A percentile compares a stretch with the other conserved stretches of the same genome.
phyloP scores from a whole-genome alignment of 2,329 filamentous ascomycete species.

The Pleurostoma richardsiae region DNA sequence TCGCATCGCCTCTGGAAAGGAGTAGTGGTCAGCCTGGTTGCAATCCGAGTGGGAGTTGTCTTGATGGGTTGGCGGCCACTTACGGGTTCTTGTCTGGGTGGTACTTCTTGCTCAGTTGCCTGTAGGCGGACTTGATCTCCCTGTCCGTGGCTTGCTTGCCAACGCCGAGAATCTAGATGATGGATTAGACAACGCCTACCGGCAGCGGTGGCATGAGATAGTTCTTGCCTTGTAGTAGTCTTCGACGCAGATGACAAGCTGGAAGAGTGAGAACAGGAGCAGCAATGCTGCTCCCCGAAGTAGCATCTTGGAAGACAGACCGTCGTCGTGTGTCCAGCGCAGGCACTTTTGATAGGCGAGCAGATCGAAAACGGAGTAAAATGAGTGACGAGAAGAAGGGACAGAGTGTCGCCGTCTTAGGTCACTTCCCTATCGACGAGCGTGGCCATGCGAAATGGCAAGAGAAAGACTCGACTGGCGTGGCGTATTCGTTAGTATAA shows the following conservation, averaged over 20 bases:
- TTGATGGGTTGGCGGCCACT: slow-evolving; percentile 22
- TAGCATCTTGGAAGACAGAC: slow-evolving; percentile 40
- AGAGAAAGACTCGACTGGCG: too few relatives aligned
- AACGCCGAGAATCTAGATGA: slow-evolving; percentile 67
- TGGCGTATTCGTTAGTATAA: too few relatives aligned
- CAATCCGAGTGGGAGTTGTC: too few relatives aligned
- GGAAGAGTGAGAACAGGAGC: slow-evolving; percentile 48
- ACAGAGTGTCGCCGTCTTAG: too few relatives aligned
- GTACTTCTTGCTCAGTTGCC: slow-evolving; percentile 87
- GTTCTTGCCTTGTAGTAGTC: slow-evolving; percentile 75
- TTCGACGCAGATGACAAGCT: slow-evolving; percentile 54
- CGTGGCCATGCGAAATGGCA: too few relatives aligned
- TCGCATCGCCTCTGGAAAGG: slow-evolving; percentile 61
- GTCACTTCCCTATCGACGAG: too few relatives aligned
- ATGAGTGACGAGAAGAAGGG: too few relatives aligned
- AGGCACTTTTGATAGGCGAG: too few relatives aligned
- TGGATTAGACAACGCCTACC: slow-evolving; percentile 1
- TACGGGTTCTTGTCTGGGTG: slow-evolving; percentile 98
- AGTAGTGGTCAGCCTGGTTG: not conserved
- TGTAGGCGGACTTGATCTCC: slow-evolving; percentile 91
- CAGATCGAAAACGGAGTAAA: too few relatives aligned
- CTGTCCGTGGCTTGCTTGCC: slow-evolving; percentile 74
- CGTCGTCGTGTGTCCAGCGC: not conserved
- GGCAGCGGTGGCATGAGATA: not conserved
- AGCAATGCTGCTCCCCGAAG: slow-evolving; percentile 41